Evolutionary conservation across 306 rosid species (phyloP).

Genomic region (Prunus dulcis): DNA sequence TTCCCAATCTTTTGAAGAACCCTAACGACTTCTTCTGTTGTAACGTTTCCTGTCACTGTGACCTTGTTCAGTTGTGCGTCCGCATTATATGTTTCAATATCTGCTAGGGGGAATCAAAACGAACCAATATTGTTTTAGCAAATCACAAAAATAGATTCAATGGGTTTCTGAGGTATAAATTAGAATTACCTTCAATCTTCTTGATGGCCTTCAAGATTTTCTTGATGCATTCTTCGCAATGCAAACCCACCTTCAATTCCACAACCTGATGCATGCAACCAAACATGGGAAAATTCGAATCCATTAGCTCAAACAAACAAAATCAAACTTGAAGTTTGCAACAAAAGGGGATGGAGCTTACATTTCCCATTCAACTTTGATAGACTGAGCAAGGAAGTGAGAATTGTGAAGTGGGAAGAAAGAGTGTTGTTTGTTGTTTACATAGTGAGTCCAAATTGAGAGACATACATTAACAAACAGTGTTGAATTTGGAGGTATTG

Average conservation of each 20-base stretch:
- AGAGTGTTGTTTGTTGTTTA: not conserved
- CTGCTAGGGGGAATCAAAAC: constrained; percentile 24
- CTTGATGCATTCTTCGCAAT: constrained; percentile 85
- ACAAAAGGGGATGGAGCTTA: constrained; percentile 3
- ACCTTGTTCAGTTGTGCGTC: constrained; percentile 71
- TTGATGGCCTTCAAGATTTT: constrained; percentile 82
- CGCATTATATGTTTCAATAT: constrained; percentile 70
- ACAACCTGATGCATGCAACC: constrained; percentile 42
- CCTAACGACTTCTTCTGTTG: constrained; percentile 56
- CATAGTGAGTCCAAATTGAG: too few relatives aligned
- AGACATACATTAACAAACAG: not conserved
- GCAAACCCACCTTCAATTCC: constrained; percentile 82
- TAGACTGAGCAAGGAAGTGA: not conserved
- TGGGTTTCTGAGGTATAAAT: not conserved
- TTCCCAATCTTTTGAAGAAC: constrained; percentile 67
- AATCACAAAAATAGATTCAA: not conserved
- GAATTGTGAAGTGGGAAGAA: not conserved
- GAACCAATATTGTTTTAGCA: not conserved
- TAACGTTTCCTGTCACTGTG: constrained; percentile 69
- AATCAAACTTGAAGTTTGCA: not conserved
- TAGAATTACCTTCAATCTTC: constrained; percentile 61
- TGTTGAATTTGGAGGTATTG: constrained; percentile 28
- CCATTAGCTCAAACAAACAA: not conserved
- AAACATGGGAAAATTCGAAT: not conserved
- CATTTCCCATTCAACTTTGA: constrained; percentile 45